These are phyloP conservation scores for Malus hybrid DNA, from an alignment of 331 rosid genomes.

Conservation along the genomic window DNA sequence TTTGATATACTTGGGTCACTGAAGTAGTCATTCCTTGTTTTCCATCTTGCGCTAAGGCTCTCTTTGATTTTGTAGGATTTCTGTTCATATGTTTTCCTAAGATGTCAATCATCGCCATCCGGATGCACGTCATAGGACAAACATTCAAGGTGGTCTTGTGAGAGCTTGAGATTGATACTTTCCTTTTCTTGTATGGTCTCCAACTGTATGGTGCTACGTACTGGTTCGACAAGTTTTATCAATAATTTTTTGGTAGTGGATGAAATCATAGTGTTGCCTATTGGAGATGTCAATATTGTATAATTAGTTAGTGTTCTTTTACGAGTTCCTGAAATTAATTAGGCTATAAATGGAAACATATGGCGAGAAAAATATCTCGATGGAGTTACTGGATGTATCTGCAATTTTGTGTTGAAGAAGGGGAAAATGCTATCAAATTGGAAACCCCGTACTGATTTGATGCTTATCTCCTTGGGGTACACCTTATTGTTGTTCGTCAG, in stretches of 20 bases:
- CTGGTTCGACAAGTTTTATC: background rate
- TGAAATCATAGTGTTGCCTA: background rate
- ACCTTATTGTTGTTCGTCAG: conserved; percentile 18
- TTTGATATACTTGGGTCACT: background rate
- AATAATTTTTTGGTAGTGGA: background rate
- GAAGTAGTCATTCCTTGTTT: background rate
- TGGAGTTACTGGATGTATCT: conserved; percentile 28
- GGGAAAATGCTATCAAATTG: conserved; percentile 46
- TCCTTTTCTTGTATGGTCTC: conserved; percentile 7
- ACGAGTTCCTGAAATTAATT: conserved; percentile 14
- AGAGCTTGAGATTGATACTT: background rate
- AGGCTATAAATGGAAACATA: conserved; percentile 17
- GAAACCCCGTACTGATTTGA: conserved; percentile 29
- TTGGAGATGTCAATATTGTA: background rate
- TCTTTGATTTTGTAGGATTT: conserved; percentile 6
- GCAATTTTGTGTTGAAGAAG: conserved; percentile 25
- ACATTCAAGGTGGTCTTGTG: conserved; percentile 1
- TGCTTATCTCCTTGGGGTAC: conserved; percentile 23
- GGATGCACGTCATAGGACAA: background rate
- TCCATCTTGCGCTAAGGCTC: background rate
- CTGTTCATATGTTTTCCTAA: background rate
- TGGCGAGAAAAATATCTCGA: conserved; percentile 7
- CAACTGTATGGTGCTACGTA: background rate
- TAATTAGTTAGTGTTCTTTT: background rate
- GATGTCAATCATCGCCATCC: background rate